These are phyloP conservation scores for Phialophora macrospora DNA, from an alignment of 2,329 filamentous ascomycete genomes.

Conservation along the genomic window DNA sequence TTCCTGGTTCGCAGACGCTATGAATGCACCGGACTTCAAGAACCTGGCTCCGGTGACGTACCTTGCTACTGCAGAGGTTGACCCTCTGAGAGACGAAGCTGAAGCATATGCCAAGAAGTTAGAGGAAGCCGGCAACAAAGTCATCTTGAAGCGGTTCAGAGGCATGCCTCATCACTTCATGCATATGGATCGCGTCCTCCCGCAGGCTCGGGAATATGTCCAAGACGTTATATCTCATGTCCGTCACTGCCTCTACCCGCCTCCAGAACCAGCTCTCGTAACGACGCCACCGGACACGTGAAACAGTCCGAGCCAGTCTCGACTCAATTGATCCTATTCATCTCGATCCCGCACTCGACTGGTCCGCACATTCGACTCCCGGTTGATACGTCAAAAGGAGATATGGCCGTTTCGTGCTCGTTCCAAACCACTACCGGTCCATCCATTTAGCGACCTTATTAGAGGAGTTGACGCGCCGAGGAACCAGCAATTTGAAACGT, in stretches of 20 bases:
- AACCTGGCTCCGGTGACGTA: slow-evolving; percentile 38
- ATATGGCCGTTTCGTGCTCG: not conserved
- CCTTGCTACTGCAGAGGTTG: slow-evolving; percentile 37
- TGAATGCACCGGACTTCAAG: slow-evolving; percentile 38
- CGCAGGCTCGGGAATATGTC: slow-evolving; percentile 38
- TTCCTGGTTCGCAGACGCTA: slow-evolving; percentile 37
- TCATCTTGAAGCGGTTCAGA: slow-evolving; percentile 34
- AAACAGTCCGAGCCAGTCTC: not conserved
- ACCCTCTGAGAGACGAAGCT: slow-evolving; percentile 38
- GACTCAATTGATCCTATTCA: not conserved
- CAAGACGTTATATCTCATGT: slow-evolving; percentile 37
- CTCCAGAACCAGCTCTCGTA: slow-evolving; percentile 13
- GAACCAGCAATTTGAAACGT: not conserved
- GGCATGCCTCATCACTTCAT: slow-evolving; percentile 39
- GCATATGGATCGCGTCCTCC: slow-evolving; percentile 37
- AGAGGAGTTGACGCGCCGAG: not conserved
- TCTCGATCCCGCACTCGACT: not conserved
- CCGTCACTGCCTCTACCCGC: slow-evolving; percentile 34
- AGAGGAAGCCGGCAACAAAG: slow-evolving; percentile 35
- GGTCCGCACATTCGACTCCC: not conserved
- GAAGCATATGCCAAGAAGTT: slow-evolving; percentile 38
- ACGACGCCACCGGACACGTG: slow-evolving; percentile 27
- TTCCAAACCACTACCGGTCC: not conserved
- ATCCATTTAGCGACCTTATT: not conserved
- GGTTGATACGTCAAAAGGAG: too few species aligned